Evolutionary conservation across 2,329 filamentous ascomycete species (phyloP), one percentile per base, ranked within the genome.

Genomic region (Stagonosporopsis chrysanthemi): DNA sequence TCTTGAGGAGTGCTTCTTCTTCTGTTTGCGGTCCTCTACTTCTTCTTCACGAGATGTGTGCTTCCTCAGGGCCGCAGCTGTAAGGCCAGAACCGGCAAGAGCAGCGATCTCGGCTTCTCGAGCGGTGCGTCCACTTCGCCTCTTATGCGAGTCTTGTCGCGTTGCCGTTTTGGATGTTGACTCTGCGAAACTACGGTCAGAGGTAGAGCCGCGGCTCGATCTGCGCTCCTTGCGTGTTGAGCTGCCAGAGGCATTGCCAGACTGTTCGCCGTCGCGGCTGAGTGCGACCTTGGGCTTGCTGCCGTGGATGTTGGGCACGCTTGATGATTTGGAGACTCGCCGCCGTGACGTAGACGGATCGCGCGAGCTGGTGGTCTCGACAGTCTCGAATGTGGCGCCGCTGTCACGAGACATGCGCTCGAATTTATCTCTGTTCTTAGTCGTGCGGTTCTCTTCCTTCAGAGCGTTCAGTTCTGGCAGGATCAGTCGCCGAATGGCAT

Each of bases 381-480:
- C 81, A 1, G 88, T 88, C 52, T 86, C 85, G 66, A 86, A 72
- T 2, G 69, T 85, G 33, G 61, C 57, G 44, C 58, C 61, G 48
- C 70, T 75, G 28, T 74, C 70, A 9, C 69, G 68, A 26, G 72
- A 70, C 81, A 87, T 85, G 52, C 82, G 82, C 28, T 89, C 85
- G 29, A 90, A 93, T 56, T 88, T 88, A 52, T 86, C 86, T 11
- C 86, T 86, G 67, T 87, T 89, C 63, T 89, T 84, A 61, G 89
- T 87, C 63, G 89, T 89, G 75, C 91, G 93, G 74, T 94, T 90
- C 71, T 97, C 92, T 68, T 93, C 88, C 76, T 97, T 97, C 52
- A 99, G 81, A 9, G 92, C 91, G 67, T 92, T 94, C 41, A 99
- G 82, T 76, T 99, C 94, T 0, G 95, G 95, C 2, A 99, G 79